Base-by-base conservation (phyloP, 257 asterid genomes). In the Gynochthodes officinalis region DNA sequence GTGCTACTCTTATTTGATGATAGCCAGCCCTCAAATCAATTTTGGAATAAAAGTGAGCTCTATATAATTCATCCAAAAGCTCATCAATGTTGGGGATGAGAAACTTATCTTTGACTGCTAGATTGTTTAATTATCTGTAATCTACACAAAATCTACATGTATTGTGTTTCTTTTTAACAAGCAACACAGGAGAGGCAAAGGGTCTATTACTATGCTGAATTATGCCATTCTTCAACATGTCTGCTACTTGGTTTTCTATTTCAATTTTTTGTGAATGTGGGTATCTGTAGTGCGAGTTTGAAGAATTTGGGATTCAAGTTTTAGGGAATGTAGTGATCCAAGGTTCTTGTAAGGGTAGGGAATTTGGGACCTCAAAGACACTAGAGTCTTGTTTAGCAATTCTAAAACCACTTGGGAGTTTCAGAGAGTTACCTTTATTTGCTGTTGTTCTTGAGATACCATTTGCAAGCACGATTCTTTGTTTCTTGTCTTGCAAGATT, bases 21-120 rank as follows among this genome's bases (percentile, higher is more conserved):
- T 50, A 69, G 0, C 73, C 50, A 28, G 73, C 18, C 15, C 64
- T 69, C 8, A 69, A n/a, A n/a, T n/a, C n/a, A n/a, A n/a, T n/a
- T n/a, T n/a, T n/a, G n/a, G n/a, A n/a, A n/a, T n/a, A n/a, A 19
- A 15, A 4, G 1, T 14, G 33, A 2, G 64, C 49, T 0, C 16
- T 7, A 3, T 3, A 39, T 23, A 69, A 9, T 13, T 69, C 46
- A 52, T 52, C 32, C 11, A 69, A 27, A 0, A 69, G 9, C 19
- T 69, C 73, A 16, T 53, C 49, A 0, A 53, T 13, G 2, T 23
- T 32, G 0, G 73, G 64, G 1, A 68, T 46, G 7, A 61, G 73
- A 15, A n/a, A 69, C 11, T 14, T 50, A 11, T 69, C 58, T 21
- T 69, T 69, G 2, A 69, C 5, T 0, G 73, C 35, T 2, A 59